A percentile compares a stretch with the other conserved stretches of the same genome.
Conservation (phyloP, 495 filamentous ascomycete species). For the Penicillium pancosmium region DNA sequence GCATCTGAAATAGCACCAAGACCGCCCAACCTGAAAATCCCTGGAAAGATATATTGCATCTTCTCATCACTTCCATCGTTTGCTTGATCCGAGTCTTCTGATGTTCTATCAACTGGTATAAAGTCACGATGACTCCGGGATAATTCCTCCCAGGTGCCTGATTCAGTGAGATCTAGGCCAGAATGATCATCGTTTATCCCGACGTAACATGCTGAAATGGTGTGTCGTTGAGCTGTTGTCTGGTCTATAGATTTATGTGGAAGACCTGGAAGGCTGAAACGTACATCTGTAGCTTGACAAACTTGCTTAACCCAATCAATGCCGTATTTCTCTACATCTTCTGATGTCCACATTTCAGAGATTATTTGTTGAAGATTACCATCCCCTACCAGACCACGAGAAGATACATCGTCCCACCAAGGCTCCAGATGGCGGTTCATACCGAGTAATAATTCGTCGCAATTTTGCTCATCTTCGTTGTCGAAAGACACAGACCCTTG, state of each 20-base stretch:
- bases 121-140: not conserved
- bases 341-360: not conserved
- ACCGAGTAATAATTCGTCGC: not conserved
- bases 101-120: not conserved
- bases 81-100: not conserved
- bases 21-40: not conserved
- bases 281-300: not conserved
- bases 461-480: conserved; percentile 3
- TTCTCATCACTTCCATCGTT: not conserved
- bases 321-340: not conserved
- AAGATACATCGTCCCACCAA: not conserved
- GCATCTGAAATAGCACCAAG: not conserved
- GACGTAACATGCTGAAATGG: not conserved
- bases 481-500: not conserved
- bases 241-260: not conserved
- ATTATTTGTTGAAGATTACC: not conserved
- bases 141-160: not conserved
- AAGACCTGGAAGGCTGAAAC: not conserved
- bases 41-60: not conserved
- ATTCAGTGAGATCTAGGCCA: not conserved
- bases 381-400: not conserved
- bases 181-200: not conserved
- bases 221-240: not conserved
- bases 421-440: not conserved
- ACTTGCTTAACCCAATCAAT: not conserved